Evolutionary conservation across 2,329 filamentous ascomycete genomes (phyloP).

Genomic region (Domatiomyces globalis): DNA sequence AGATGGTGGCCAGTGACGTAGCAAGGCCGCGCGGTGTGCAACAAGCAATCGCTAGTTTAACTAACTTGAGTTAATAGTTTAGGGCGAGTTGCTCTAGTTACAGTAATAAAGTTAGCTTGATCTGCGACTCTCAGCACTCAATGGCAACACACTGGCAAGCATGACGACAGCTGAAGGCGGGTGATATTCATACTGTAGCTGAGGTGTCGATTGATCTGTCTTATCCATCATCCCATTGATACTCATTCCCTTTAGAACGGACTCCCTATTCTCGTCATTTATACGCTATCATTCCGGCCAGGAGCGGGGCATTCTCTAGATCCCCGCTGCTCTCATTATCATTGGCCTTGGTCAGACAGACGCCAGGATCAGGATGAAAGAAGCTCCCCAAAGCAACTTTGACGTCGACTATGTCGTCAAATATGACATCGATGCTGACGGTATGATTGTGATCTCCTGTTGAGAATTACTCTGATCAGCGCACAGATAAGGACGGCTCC

Average conservation of each 20-base stretch:
- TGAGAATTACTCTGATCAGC: constrained; percentile 7
- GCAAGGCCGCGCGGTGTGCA: too few species aligned
- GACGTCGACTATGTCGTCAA: constrained; percentile 80
- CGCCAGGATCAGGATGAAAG: background rate
- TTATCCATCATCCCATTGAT: background rate
- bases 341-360: background rate
- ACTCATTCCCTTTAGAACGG: background rate
- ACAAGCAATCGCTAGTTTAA: too few species aligned
- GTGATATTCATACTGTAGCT: too few species aligned
- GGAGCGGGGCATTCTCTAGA: background rate
- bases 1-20: too few species aligned
- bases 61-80: too few species aligned
- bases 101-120: too few species aligned
- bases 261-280: background rate
- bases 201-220: too few species aligned
- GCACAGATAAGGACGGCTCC: constrained; percentile 51
- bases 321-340: background rate
- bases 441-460: constrained; percentile 30
- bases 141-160: background rate
- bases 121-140: background rate
- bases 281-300: background rate
- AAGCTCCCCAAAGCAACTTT: constrained; percentile 32
- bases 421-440: constrained; percentile 56
- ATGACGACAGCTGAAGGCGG: background rate
- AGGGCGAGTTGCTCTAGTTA: too few species aligned